Evolutionary conservation across 176 grass and related monocot genomes (phyloP).

Genomic region (Rhipidocladum racemiflorum): DNA sequence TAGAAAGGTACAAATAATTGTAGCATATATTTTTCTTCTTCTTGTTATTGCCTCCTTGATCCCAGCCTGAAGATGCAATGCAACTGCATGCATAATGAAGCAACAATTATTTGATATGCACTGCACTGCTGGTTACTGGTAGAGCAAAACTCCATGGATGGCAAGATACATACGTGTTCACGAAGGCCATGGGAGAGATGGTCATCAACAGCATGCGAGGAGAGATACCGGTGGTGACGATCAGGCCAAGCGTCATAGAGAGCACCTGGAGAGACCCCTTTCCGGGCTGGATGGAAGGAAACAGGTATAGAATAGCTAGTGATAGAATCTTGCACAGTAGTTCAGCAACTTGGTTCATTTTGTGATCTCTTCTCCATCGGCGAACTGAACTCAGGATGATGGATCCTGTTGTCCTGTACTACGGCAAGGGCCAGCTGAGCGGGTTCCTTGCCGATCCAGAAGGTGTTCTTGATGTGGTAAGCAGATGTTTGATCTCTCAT

Average conservation of each 20-base stretch:
- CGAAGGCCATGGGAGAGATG: constrained; percentile 98
- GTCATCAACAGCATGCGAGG: constrained; percentile 79
- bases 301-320: constrained; percentile 41
- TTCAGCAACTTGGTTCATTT: neutral
- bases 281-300: constrained; percentile 97
- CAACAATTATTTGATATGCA: neutral
- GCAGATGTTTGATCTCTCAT: neutral
- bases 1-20: constrained; percentile 48
- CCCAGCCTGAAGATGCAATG: neutral
- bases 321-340: neutral
- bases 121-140: neutral
- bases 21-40: neutral
- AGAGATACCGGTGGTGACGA: constrained; percentile 77
- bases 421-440: constrained; percentile 84
- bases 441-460: constrained; percentile 76
- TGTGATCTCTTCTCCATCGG: neutral
- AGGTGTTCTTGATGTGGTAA: constrained; percentile 80
- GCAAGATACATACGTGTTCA: constrained; percentile 92
- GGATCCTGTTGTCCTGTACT: constrained; percentile 88
- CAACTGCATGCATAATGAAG: neutral
- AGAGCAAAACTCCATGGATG: constrained; percentile 90
- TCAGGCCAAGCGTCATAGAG: constrained; percentile 87
- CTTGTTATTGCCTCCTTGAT: neutral
- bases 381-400: constrained; percentile 61
- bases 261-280: constrained; percentile 88